These are phyloP conservation scores for Zanthoxylum bungeanum DNA, from an alignment of 345 rosid genomes.

Conservation along the genomic window DNA sequence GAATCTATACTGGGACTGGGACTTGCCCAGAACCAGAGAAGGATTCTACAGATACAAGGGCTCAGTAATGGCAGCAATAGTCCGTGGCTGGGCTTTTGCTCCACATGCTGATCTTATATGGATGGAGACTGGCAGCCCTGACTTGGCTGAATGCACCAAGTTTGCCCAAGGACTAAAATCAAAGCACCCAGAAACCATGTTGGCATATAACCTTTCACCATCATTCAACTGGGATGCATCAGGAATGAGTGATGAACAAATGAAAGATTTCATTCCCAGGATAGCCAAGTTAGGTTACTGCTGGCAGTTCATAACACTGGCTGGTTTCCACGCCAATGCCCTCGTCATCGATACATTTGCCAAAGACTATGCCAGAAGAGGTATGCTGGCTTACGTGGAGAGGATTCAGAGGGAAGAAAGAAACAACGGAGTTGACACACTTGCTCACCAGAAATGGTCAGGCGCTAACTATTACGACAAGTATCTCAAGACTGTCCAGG, in stretches of 20 bases:
- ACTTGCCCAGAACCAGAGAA: constrained; percentile 89
- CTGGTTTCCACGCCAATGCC: constrained; percentile 92
- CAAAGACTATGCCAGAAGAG: constrained; percentile 70
- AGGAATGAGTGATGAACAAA: constrained; percentile 77
- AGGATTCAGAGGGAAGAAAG: constrained; percentile 96
- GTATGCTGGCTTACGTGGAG: constrained; percentile 96
- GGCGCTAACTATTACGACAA: constrained; percentile 90
- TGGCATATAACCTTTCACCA: constrained; percentile 92
- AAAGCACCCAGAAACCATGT: constrained; percentile 66
- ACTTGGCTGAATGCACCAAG: constrained; percentile 66
- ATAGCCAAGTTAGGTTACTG: constrained; percentile 79
- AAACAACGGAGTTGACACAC: constrained; percentile 87
- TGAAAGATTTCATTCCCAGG: constrained; percentile 80
- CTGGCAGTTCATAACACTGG: constrained; percentile 98
- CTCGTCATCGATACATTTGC: constrained; percentile 84
- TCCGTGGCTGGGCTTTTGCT: constrained; percentile 92
- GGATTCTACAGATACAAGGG: constrained; percentile 94
- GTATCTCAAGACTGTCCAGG: constrained; percentile 88
- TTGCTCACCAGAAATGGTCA: constrained; percentile 98
- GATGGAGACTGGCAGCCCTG: constrained; percentile 95
- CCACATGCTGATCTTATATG: constrained; percentile 75
- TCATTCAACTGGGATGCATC: constrained; percentile 98
- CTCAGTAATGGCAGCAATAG: constrained; percentile 73
- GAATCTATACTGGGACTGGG: constrained; percentile 98
- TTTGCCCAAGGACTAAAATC: constrained; percentile 78